Percentiles rank a stretch among this genome's conserved stretches.
These are phyloP conservation scores for Pelargonium fulgidum DNA, from an alignment of 441 rosid genomes.

Conservation along the genomic window DNA sequence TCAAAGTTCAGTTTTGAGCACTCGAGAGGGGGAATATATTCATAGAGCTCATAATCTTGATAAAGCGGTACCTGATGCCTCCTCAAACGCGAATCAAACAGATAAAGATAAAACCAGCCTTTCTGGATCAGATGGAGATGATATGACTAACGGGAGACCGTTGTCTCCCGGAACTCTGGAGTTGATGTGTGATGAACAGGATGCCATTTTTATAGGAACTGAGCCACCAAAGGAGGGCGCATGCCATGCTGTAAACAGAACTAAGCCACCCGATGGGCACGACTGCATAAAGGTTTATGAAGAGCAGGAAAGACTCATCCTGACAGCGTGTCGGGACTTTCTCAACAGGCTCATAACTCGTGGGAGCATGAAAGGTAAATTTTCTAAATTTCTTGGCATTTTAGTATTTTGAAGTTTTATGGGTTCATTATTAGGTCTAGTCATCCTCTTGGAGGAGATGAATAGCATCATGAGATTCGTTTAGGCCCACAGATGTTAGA, in stretches of 20 bases:
- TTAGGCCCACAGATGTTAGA: background rate
- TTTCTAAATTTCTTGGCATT: constrained; percentile 11
- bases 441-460: background rate
- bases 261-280: constrained; percentile 21
- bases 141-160: constrained; percentile 35
- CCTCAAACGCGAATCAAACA: constrained; percentile 23
- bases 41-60: constrained; percentile 27
- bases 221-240: constrained; percentile 28
- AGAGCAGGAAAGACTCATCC: constrained; percentile 57
- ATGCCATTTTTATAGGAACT: constrained; percentile 28
- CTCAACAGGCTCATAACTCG: constrained; percentile 47
- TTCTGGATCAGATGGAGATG: constrained; percentile 24
- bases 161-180: constrained; percentile 55
- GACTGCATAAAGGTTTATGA: constrained; percentile 40
- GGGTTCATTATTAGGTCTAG: background rate
- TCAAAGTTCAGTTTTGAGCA: constrained; percentile 22
- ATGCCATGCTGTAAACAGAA: constrained; percentile 17
- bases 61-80: constrained; percentile 24
- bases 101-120: constrained; percentile 27
- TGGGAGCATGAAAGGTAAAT: constrained; percentile 50
- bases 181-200: constrained; percentile 58
- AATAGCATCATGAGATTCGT: background rate
- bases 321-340: constrained; percentile 52
- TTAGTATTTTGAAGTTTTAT: constrained; percentile 6
- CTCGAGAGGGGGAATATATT: constrained; percentile 25